Evolutionary conservation across 768 basidiomycete species (phyloP), one percentile per base, ranked within the genome.

Genomic region (Leccinum subtestaceum): DNA sequence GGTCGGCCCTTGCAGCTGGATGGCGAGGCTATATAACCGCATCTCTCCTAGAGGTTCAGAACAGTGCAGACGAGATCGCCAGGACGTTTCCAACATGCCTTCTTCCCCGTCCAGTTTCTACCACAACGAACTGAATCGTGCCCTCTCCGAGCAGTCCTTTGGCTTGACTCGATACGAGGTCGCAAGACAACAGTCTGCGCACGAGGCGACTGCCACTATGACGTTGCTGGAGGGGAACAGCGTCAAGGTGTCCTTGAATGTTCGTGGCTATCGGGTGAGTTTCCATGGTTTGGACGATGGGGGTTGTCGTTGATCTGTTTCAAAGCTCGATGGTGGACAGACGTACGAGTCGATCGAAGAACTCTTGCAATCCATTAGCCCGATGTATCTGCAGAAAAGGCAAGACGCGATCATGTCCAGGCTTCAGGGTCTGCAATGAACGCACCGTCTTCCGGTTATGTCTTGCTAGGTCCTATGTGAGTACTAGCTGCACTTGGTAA

Each of bases 261-360:
- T 74, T 17, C 73, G 76, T 65, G 88, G 88, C 3, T 89, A 84
- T 67, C 79, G 73, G 69, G 87, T 86, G 66, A 68, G 74, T 65
- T 21, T 25, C 19, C 46, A 49, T 51, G 51, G 19, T 19, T 43
- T 32, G 36, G 36, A 6, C 49, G 53, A 53, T 59, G n/a, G 10
- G 5, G 34, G 34, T 27, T 13, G 7, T 34, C 34, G 45, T 61
- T 64, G 52, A 68, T 52, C 48, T 31, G 58, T 63, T 57, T 58
- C 52, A 55, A 62, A 71, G 73, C 32, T 65, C 34, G 68, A 70
- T 43, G 65, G 29, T 32, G 68, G 71, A 48, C 60, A 63, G 58
- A 70, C 71, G 9, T 84, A 81, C 57, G 88, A 91, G 70, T 81
- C 80, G 19, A 66, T 89, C 19, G 88, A 89, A 52, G 77, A 75